Percentiles rank a stretch among this genome's conserved stretches.
Conservation (phyloP, 371 early-diverging fungal genomes). For the Umbelopsis sp. region DNA sequence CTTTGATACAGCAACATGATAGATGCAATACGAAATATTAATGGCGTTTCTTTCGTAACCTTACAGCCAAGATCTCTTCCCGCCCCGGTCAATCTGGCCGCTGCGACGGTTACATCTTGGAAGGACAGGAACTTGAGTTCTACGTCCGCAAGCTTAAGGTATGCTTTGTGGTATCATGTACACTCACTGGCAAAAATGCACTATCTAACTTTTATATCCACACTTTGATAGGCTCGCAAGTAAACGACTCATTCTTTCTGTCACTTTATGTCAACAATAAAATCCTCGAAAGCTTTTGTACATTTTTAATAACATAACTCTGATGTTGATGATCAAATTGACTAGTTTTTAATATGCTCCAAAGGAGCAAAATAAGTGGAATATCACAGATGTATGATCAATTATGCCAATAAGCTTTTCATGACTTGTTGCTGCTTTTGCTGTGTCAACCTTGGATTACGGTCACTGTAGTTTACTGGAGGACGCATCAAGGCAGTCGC, state of each 20-base stretch:
- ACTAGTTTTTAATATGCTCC: too few species aligned
- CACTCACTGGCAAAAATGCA: neutral
- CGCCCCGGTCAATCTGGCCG: slow-evolving; percentile 99
- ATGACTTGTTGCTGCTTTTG: slow-evolving; percentile 32
- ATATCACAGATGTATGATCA: slow-evolving; percentile 8
- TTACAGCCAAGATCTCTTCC: slow-evolving; percentile 85
- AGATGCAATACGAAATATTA: neutral
- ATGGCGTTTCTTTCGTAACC: neutral
- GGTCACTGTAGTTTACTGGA: slow-evolving; percentile 41
- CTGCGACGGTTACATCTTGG: slow-evolving; percentile 98
- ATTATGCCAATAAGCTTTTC: slow-evolving; percentile 29
- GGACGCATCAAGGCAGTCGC: slow-evolving; percentile 49
- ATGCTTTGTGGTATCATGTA: slow-evolving; percentile 17
- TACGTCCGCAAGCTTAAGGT: slow-evolving; percentile 92
- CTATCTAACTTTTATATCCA: neutral
- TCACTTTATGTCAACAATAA: slow-evolving; percentile 20
- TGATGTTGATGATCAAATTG: too few species aligned
- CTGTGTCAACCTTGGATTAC: slow-evolving; percentile 44
- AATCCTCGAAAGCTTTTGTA: slow-evolving; percentile 18
- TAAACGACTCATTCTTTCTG: neutral
- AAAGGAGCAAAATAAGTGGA: too few species aligned
- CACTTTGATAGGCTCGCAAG: neutral
- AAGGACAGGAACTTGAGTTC: slow-evolving; percentile 98
- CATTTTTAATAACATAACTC: slow-evolving; percentile 13
- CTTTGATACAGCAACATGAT: neutral